These are phyloP conservation scores for Candida gigantensis DNA, from an alignment of 1,139 yeast genomes.

Conservation along the genomic window DNA sequence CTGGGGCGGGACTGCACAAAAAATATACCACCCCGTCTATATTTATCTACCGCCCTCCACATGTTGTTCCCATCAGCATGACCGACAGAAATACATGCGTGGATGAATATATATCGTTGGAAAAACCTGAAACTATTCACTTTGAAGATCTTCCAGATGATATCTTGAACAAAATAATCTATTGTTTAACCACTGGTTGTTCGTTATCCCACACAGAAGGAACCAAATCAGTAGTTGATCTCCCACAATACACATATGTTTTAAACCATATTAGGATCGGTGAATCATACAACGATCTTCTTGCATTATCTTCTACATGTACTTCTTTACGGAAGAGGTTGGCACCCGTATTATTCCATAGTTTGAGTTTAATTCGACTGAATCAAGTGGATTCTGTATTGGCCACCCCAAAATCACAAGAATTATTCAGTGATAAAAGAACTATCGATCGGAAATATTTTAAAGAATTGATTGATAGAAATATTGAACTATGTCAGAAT, in stretches of 20 bases:
- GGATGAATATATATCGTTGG: too few relatives aligned
- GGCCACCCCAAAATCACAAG: slow-evolving; percentile 23
- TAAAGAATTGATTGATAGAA: slow-evolving; percentile 22
- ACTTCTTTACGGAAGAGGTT: slow-evolving; percentile 21
- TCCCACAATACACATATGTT: slow-evolving; percentile 16
- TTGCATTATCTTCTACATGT: slow-evolving; percentile 30
- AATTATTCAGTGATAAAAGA: slow-evolving; percentile 24
- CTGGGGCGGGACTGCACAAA: too few relatives aligned
- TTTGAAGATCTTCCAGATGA: slow-evolving; percentile 21
- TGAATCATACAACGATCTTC: slow-evolving; percentile 16
- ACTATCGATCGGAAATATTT: slow-evolving; percentile 24
- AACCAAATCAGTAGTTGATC: slow-evolving; percentile 1
- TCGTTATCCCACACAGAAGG: neutral
- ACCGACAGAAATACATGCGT: too few relatives aligned
- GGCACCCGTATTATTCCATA: slow-evolving; percentile 23
- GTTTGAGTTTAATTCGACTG: slow-evolving; percentile 27
- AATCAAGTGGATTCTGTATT: slow-evolving; percentile 34
- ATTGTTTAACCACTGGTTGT: slow-evolving; percentile 16
- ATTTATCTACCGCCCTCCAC: too few relatives aligned
- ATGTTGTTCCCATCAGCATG: too few relatives aligned
- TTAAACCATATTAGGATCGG: slow-evolving; percentile 17
- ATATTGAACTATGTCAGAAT: slow-evolving; percentile 21
- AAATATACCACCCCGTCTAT: too few relatives aligned
- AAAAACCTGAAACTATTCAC: slow-evolving; percentile 6
- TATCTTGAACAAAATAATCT: slow-evolving; percentile 19